These are phyloP conservation scores for Ambrosia hybrid DNA, from an alignment of 140 eudicot species.

Conservation along the genomic window DNA sequence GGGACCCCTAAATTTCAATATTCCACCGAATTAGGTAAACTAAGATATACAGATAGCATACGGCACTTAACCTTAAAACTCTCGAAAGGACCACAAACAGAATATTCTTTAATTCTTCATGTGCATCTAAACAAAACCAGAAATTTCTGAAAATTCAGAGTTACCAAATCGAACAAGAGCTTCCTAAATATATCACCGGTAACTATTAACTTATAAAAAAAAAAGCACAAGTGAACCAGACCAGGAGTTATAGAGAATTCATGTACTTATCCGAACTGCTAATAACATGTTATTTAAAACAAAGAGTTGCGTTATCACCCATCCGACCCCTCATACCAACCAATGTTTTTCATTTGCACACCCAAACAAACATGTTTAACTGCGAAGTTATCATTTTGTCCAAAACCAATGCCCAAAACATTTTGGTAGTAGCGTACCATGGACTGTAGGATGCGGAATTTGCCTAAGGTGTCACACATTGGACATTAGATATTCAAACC, in stretches of 20 bases:
- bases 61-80: neutral
- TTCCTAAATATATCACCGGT: neutral
- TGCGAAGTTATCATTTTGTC: no score
- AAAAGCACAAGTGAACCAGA: neutral
- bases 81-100: conserved; percentile 30
- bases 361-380: no score
- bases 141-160: neutral
- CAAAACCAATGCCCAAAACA: no score
- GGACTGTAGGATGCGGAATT: no score
- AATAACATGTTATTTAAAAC: neutral
- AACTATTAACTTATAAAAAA: neutral
- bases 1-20: conserved; percentile 4
- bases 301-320: neutral
- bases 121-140: conserved; percentile 12
- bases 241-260: neutral
- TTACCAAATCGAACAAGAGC: neutral
- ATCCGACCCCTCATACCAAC: no score
- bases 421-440: no score
- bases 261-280: neutral
- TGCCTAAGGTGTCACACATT: no score
- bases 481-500: neutral
- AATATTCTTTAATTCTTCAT: conserved; percentile 23
- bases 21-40: conserved; percentile 5
- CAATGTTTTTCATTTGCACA: no score
- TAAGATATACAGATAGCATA: neutral